Percentiles rank a stretch among this genome's conserved stretches.
Evolutionary conservation across 768 basidiomycete species (phyloP).

Genomic region (Boletus speciosus): DNA sequence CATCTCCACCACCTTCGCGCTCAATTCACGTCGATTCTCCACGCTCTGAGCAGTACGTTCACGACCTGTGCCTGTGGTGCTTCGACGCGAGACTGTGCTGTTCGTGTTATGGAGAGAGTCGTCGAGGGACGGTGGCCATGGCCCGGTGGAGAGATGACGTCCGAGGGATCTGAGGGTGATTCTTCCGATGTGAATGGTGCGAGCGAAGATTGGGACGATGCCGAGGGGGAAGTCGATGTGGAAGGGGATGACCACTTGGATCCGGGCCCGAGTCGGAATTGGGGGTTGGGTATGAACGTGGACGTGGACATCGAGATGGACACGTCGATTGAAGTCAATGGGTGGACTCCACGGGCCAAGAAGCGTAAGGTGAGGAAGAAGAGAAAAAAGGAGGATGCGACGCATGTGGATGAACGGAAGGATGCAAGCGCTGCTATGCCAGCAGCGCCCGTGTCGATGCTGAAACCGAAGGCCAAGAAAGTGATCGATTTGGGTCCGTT

Average conservation of each 20-base stretch:
- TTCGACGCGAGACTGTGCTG: slow-evolving; percentile 57
- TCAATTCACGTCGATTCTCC: slow-evolving; percentile 68
- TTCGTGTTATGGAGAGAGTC: slow-evolving; percentile 62
- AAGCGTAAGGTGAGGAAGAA: slow-evolving; percentile 23
- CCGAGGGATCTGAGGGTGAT: slow-evolving; percentile 22
- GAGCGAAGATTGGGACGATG: slow-evolving; percentile 18
- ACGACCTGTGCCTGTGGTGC: slow-evolving; percentile 74
- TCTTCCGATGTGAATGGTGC: slow-evolving; percentile 11
- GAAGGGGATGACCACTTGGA: slow-evolving; percentile 20
- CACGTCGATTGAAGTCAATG: slow-evolving; percentile 1
- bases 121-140: slow-evolving; percentile 42
- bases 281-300: slow-evolving; percentile 23
- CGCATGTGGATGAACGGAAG: background rate
- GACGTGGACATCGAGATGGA: slow-evolving; percentile 25
- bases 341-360: slow-evolving; percentile 11
- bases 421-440: background rate
- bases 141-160: slow-evolving; percentile 27
- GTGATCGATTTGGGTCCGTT: slow-evolving; percentile 58
- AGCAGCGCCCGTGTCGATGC: background rate
- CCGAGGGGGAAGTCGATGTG: slow-evolving; percentile 18
- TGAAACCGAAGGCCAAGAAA: background rate
- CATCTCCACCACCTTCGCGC: slow-evolving; percentile 52
- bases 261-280: slow-evolving; percentile 5
- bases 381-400: slow-evolving; percentile 31
- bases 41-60: slow-evolving; percentile 66